Percentiles rank a stretch among this genome's conserved stretches.
Conservation (phyloP, 2,329 filamentous ascomycete species). For the Pseudodiploospora longispora region DNA sequence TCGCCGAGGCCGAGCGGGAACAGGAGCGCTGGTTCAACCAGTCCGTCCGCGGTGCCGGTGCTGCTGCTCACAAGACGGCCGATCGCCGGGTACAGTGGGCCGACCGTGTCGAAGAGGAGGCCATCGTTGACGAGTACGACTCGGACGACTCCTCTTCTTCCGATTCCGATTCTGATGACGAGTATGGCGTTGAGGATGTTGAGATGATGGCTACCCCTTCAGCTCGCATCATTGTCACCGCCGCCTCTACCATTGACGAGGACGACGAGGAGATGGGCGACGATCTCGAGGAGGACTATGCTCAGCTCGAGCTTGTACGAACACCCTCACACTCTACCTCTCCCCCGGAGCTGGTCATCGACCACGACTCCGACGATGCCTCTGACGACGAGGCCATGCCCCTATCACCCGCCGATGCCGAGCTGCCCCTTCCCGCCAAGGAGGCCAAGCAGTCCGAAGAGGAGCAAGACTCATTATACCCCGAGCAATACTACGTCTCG, state of each 20-base stretch:
- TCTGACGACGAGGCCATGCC: slow-evolving; percentile 71
- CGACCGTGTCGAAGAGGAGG: slow-evolving; percentile 65
- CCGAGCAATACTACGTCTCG: slow-evolving; percentile 47
- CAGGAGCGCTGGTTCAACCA: slow-evolving; percentile 98
- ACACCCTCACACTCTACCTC: slow-evolving; percentile 58
- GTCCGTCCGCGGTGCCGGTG: slow-evolving; percentile 69
- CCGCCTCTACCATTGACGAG: slow-evolving; percentile 28
- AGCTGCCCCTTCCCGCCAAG: slow-evolving; percentile 54
- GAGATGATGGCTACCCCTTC: slow-evolving; percentile 45
- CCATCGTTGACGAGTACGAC: slow-evolving; percentile 53
- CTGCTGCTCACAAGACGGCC: slow-evolving; percentile 44
- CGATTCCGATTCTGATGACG: slow-evolving; percentile 41
- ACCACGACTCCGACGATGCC: slow-evolving; percentile 63
- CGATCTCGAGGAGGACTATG: slow-evolving; percentile 57
- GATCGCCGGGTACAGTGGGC: slow-evolving; percentile 82
- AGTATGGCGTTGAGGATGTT: slow-evolving; percentile 49
- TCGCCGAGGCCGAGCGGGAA: slow-evolving; percentile 88
- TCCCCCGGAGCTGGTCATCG: slow-evolving; percentile 62
- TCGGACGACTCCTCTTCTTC: slow-evolving; percentile 55
- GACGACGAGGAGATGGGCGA: slow-evolving; percentile 42
- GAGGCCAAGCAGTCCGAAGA: slow-evolving; percentile 35
- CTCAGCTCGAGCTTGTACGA: slow-evolving; percentile 58
- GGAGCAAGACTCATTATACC: slow-evolving; percentile 38
- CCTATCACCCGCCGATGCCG: slow-evolving; percentile 54
- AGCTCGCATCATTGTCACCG: slow-evolving; percentile 31